A percentile compares a stretch with the other conserved stretches of the same genome.
phyloP scores from a whole-genome alignment of 2,329 filamentous ascomycete genomes.

The Byssothecium circinans region DNA sequence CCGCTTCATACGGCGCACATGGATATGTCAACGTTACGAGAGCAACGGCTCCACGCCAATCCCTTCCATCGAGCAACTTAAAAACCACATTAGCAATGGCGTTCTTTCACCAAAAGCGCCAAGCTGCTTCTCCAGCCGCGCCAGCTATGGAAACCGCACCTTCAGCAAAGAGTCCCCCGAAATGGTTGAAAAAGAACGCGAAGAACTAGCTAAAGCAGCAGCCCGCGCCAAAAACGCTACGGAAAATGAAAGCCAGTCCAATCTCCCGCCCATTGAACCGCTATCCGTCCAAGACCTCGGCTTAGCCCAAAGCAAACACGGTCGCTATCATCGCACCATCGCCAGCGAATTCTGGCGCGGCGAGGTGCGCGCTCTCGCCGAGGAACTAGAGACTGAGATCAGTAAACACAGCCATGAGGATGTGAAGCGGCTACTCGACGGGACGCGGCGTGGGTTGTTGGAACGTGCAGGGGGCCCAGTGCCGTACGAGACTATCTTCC shows the following conservation, averaged over 20 bases:
- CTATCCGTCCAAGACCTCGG: no score
- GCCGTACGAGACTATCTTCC: no score
- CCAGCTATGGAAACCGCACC: neutral
- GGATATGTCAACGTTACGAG: constrained; percentile 1
- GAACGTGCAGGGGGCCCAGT: no score
- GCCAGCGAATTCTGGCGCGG: no score
- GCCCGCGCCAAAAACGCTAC: neutral
- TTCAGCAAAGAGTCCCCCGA: neutral
- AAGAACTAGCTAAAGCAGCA: neutral
- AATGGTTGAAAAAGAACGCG: neutral
- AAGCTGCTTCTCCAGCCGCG: neutral
- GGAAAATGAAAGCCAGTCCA: neutral
- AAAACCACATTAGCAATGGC: neutral
- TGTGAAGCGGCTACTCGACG: no score
- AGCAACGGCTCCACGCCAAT: neutral
- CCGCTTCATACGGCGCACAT: constrained; percentile 6
- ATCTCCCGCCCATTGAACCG: neutral
- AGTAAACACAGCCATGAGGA: no score
- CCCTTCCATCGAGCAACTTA: neutral
- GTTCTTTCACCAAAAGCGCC: neutral
- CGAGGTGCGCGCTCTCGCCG: no score
- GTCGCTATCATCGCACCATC: no score
- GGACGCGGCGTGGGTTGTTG: no score
- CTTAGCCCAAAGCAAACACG: no score
- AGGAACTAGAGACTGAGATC: no score